Base-by-base conservation (phyloP, 164 flowering plant genomes). In the Litsea cubeba region DNA sequence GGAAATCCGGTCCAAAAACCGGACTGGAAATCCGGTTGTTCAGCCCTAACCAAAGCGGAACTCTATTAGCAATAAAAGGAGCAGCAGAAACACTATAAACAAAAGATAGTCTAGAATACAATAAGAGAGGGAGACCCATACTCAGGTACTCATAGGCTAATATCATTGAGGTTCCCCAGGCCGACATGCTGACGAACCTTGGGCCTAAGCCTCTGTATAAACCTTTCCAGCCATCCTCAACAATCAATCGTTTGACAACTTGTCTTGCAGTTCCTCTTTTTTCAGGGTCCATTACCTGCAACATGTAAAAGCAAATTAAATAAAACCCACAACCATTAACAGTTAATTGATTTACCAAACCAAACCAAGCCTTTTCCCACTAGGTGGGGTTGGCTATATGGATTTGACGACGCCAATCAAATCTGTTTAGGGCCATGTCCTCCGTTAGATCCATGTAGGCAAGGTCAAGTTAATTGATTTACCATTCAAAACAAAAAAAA, bases 81-180 rank as follows among this genome's bases (percentile, higher is more conserved):
- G 60, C 60, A 54, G n/a, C 60, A 54, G 18, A 3, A 14, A 54
- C 60, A 54, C 17, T 54, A 54, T 15, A 54, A 32, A 2, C 64
- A 68, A 12, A 46, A 68, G 49, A 68, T n/a, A 58, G 5, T 24
- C 50, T n/a, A 74, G 72, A 74, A 68, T 30, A 68, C 23, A 32
- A 46, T 35, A 40, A 40, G 12, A 78, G 63, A 76, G 71, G 75
- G 78, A 71, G 17, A 7, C 12, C 87, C 62, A 8, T 93, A 95
- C 99, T 95, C 69, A 95, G 83, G 82, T 93, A 95, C 84, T 95
- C 99, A 54, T 95, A 95, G 10, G 93, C 82, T 64, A 92, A 77
- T 78, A 95, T 93, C 99, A 95, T 95, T 49, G 99, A 90, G 62
- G 99, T 95, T 81, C 99, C 99, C 99, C 99, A 95, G 24, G 97